A percentile compares a stretch with the other conserved stretches of the same genome.
These are phyloP conservation scores for Paramecium primaurelia DNA, from an alignment of 73 alveolate genomes.

Conservation along the genomic window DNA sequence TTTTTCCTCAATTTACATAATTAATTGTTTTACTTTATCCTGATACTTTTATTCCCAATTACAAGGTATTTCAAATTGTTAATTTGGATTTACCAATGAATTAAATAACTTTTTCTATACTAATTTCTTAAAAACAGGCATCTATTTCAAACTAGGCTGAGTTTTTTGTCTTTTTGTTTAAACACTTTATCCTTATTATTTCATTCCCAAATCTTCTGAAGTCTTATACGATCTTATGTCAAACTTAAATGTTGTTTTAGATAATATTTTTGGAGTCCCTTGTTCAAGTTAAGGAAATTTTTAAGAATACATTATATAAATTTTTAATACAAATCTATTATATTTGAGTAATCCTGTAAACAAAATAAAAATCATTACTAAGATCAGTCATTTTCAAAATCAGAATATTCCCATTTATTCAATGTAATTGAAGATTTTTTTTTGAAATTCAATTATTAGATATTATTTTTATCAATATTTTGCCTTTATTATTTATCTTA, in stretches of 20 bases:
- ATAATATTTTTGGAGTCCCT: neutral
- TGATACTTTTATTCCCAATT: neutral
- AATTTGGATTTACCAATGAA: neutral
- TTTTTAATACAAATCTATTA: too few species aligned
- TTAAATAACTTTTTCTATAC: neutral
- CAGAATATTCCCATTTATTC: slow-evolving; percentile 1
- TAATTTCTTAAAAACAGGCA: neutral
- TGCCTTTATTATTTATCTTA: neutral
- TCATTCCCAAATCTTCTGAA: neutral
- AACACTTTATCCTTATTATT: neutral
- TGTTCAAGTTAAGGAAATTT: neutral
- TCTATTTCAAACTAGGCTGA: neutral
- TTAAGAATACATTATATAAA: neutral
- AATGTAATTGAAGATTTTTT: neutral
- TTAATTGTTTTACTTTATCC: neutral
- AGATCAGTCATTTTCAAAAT: neutral
- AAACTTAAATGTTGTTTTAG: slow-evolving; percentile 4
- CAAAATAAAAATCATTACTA: neutral
- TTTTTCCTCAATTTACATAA: neutral
- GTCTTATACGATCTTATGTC: neutral
- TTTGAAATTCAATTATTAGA: neutral
- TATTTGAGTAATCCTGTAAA: neutral
- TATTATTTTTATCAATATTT: neutral
- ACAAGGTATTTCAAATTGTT: neutral
- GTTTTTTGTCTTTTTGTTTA: neutral